Percentiles rank a stretch among this genome's conserved stretches.
Conservation (phyloP, 495 filamentous ascomycete species). For the Monascus purpureus region DNA sequence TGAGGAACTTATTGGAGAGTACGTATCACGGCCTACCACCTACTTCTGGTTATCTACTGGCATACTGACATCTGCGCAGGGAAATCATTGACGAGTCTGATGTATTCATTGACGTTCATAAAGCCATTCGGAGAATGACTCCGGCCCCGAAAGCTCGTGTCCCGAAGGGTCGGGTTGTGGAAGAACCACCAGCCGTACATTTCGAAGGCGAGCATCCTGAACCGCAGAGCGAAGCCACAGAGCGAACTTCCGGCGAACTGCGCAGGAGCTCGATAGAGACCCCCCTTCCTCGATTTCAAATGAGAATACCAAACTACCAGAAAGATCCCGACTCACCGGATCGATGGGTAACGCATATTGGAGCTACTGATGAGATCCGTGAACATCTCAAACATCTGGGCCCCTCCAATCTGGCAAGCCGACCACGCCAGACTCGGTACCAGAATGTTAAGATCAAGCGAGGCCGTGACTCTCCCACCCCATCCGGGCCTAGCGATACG, state of each 20-base stretch:
- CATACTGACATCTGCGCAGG: conserved; percentile 23
- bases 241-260: conserved; percentile 5
- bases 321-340: conserved; percentile 11
- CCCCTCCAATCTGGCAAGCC: conserved; percentile 77
- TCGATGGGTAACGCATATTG: conserved; percentile 22
- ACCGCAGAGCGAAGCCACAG: conserved; percentile 10
- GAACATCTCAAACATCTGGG: conserved; percentile 84
- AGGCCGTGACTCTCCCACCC: conserved; percentile 28
- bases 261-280: conserved; percentile 36
- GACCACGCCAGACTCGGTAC: conserved; percentile 72
- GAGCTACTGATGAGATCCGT: conserved; percentile 46
- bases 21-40: conserved; percentile 23
- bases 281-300: conserved; percentile 33
- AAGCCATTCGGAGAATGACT: conserved; percentile 73
- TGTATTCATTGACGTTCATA: conserved; percentile 93
- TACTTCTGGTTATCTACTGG: background rate
- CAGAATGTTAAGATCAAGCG: conserved; percentile 83
- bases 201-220: conserved; percentile 24
- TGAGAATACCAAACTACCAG: conserved; percentile 21
- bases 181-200: conserved; percentile 25
- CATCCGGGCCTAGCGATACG: too few species aligned
- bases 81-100: conserved; percentile 85
- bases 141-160: conserved; percentile 50
- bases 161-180: conserved; percentile 42
- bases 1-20: conserved; percentile 96